phyloP scores from a whole-genome alignment of 2,329 filamentous ascomycete species.

The Beauveria australis region DNA sequence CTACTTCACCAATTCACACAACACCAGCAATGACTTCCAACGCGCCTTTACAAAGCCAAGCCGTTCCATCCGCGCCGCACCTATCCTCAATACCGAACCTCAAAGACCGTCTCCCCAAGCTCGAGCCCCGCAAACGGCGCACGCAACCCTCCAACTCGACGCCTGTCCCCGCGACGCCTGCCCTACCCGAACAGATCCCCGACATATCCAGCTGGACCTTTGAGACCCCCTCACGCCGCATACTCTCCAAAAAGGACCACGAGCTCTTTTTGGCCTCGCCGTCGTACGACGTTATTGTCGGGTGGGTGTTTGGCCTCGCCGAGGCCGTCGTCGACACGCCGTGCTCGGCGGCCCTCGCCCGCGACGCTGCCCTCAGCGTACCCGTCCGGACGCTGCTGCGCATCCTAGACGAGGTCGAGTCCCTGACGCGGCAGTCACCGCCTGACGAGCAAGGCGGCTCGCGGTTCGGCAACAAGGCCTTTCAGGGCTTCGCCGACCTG shows the following conservation, averaged over 20 bases:
- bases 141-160: conserved; percentile 42
- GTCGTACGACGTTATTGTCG: conserved; percentile 65
- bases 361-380: conserved; percentile 48
- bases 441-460: conserved; percentile 81
- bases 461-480: conserved; percentile 89
- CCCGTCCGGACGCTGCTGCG: conserved; percentile 55
- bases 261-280: conserved; percentile 70
- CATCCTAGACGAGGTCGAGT: conserved; percentile 63
- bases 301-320: conserved; percentile 80
- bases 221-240: conserved; percentile 63
- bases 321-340: conserved; percentile 69
- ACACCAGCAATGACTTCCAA: conserved; percentile 1
- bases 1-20: not conserved
- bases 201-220: conserved; percentile 53
- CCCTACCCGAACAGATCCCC: conserved; percentile 56
- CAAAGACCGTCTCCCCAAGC: conserved; percentile 54
- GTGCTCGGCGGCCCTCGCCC: conserved; percentile 46
- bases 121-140: conserved; percentile 55
- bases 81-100: conserved; percentile 22
- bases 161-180: conserved; percentile 68
- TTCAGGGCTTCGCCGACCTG: conserved; percentile 71
- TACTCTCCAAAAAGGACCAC: conserved; percentile 74
- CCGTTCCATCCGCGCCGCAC: conserved; percentile 12
- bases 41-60: not conserved
- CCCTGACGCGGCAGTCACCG: conserved; percentile 60